These are phyloP conservation scores for Apiospora rasikravindrae DNA, from an alignment of 2,329 filamentous ascomycete species.

Conservation along the genomic window DNA sequence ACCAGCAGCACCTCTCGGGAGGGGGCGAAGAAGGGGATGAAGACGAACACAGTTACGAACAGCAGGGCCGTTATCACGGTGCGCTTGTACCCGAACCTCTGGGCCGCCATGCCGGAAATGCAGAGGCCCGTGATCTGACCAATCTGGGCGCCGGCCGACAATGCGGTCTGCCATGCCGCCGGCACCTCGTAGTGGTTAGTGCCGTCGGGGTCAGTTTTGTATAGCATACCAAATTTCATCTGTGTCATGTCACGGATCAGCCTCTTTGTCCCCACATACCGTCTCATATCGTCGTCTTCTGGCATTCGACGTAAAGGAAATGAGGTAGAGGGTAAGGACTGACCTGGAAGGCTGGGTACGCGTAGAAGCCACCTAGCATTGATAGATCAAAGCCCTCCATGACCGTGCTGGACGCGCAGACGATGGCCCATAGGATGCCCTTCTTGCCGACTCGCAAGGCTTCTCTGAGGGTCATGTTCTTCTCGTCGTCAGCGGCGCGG, in stretches of 20 bases:
- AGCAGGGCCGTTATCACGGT: slow-evolving; percentile 44
- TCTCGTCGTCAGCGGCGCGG: slow-evolving; percentile 23
- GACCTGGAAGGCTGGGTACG: slow-evolving; percentile 24
- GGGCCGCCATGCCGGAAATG: slow-evolving; percentile 45
- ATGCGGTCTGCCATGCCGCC: slow-evolving; percentile 48
- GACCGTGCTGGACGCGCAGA: slow-evolving; percentile 31
- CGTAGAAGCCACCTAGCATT: slow-evolving; percentile 32
- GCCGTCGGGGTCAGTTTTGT: not conserved
- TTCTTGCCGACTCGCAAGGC: slow-evolving; percentile 23
- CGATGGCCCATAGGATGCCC: slow-evolving; percentile 31
- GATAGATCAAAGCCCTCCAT: slow-evolving; percentile 40
- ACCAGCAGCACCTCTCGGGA: slow-evolving; percentile 38
- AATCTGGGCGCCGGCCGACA: slow-evolving; percentile 45
- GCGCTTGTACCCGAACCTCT: slow-evolving; percentile 42
- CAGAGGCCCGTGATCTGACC: slow-evolving; percentile 49
- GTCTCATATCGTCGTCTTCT: too few species aligned
- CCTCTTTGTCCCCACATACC: too few species aligned
- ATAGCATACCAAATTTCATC: not conserved
- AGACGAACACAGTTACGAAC: slow-evolving; percentile 42
- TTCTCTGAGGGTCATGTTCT: slow-evolving; percentile 22
- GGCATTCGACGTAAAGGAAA: too few species aligned
- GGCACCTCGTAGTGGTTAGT: slow-evolving; percentile 43
- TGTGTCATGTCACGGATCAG: not conserved
- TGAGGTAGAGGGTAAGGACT: not conserved
- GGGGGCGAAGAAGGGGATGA: slow-evolving; percentile 43